These are phyloP conservation scores for Fusarium tanahbumbuense DNA, from an alignment of 2,329 filamentous ascomycete genomes.

Conservation along the genomic window DNA sequence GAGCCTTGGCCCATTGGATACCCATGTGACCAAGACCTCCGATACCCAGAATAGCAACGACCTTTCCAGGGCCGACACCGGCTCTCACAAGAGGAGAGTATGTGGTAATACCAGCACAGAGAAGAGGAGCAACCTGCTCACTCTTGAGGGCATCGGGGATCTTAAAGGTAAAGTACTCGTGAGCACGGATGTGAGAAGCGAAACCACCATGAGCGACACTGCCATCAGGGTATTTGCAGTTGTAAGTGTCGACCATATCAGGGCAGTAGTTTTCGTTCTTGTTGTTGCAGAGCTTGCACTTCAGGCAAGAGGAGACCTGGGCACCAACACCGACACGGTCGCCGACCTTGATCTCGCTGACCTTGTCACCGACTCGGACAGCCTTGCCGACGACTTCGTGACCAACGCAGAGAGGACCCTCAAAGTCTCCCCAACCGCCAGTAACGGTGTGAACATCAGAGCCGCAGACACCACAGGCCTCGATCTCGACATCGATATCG, in stretches of 20 bases:
- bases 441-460: slow-evolving; percentile 67
- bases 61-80: slow-evolving; percentile 75
- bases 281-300: slow-evolving; percentile 59
- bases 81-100: slow-evolving; percentile 76
- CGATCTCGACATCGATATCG: slow-evolving; percentile 73
- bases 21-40: slow-evolving; percentile 81
- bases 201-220: slow-evolving; percentile 74
- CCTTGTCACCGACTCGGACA: slow-evolving; percentile 63
- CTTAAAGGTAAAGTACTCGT: slow-evolving; percentile 69
- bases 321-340: slow-evolving; percentile 65
- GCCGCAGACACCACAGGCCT: slow-evolving; percentile 75
- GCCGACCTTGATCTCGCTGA: slow-evolving; percentile 67
- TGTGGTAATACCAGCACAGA: slow-evolving; percentile 82
- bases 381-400: slow-evolving; percentile 74
- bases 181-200: slow-evolving; percentile 60
- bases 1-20: slow-evolving; percentile 75
- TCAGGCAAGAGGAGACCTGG: slow-evolving; percentile 37
- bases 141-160: slow-evolving; percentile 65
- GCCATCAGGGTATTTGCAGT: slow-evolving; percentile 67
- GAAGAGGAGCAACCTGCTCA: slow-evolving; percentile 71
- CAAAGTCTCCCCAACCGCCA: slow-evolving; percentile 57
- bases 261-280: slow-evolving; percentile 72
- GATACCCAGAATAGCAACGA: slow-evolving; percentile 75
- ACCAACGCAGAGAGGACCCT: slow-evolving; percentile 66
- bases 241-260: slow-evolving; percentile 66